phyloP scores from a whole-genome alignment of 768 basidiomycete genomes.

The Lactifluus piperatus region DNA sequence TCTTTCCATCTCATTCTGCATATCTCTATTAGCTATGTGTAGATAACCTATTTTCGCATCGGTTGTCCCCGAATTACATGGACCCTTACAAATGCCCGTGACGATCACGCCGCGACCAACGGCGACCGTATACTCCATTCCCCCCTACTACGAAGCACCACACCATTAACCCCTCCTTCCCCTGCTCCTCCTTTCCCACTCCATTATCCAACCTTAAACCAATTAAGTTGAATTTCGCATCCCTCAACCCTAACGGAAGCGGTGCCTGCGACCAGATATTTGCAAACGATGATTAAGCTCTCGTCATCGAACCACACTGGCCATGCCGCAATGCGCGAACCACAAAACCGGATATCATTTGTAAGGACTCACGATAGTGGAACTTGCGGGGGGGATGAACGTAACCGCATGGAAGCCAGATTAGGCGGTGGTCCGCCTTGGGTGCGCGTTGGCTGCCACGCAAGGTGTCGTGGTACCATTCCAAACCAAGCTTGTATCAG shows the following conservation, averaged over 20 bases:
- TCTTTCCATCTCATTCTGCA: constrained; percentile 8
- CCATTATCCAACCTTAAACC: not conserved
- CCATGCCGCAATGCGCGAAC: not conserved
- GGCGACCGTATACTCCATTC: not conserved
- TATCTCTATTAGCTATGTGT: not conserved
- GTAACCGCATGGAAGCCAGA: not conserved
- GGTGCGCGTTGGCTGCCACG: too few species aligned
- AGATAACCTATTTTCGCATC: not conserved
- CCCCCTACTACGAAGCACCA: not conserved
- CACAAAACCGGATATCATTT: not conserved
- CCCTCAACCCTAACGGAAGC: not conserved
- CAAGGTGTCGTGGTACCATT: too few species aligned
- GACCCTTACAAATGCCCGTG: too few species aligned
- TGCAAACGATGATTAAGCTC: not conserved
- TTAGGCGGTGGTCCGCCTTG: too few species aligned
- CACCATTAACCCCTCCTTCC: not conserved
- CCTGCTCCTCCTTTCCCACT: too few species aligned
- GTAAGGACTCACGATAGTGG: not conserved
- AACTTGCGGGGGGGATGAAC: too few species aligned
- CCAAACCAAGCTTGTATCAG: too few species aligned
- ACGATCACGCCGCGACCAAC: too few species aligned
- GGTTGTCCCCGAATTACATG: not conserved
- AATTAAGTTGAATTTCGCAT: not conserved
- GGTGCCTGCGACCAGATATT: not conserved
- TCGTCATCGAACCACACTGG: not conserved